Conservation (phyloP, 257 asterid genomes). For the Plantago major region DNA sequence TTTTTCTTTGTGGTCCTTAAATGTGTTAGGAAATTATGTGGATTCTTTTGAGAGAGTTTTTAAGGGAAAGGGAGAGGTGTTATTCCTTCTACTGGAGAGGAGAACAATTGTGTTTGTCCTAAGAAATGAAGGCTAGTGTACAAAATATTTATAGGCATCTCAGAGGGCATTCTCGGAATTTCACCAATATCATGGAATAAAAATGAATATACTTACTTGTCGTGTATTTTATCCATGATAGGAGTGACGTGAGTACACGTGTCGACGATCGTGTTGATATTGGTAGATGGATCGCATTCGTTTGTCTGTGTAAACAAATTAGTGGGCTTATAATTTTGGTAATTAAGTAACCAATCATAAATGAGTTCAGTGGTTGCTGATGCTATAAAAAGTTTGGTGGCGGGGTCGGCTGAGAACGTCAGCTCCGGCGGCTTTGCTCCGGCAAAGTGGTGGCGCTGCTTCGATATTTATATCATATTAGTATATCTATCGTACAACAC, state of each 20-base stretch:
- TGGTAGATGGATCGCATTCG: slow-evolving; percentile 24
- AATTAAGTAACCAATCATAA: slow-evolving; percentile 31
- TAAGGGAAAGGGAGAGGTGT: neutral
- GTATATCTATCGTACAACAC: no score
- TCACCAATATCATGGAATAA: slow-evolving; percentile 21
- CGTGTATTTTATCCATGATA: slow-evolving; percentile 8
- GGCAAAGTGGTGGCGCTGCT: slow-evolving; percentile 17
- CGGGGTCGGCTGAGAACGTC: slow-evolving; percentile 10
- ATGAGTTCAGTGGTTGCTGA: slow-evolving; percentile 47
- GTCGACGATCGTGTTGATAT: slow-evolving; percentile 17
- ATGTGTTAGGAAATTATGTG: neutral
- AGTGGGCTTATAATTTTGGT: slow-evolving; percentile 35
- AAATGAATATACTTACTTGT: slow-evolving; percentile 50
- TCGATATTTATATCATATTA: no score
- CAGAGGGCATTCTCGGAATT: slow-evolving; percentile 21
- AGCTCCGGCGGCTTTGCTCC: slow-evolving; percentile 13
- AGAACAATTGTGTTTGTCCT: slow-evolving; percentile 74
- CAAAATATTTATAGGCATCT: slow-evolving; percentile 43
- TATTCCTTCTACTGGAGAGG: slow-evolving; percentile 33
- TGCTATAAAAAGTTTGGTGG: slow-evolving; percentile 22
- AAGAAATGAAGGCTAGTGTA: slow-evolving; percentile 26
- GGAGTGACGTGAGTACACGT: slow-evolving; percentile 34
- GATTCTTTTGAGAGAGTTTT: neutral
- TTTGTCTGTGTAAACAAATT: neutral
- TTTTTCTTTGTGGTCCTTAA: slow-evolving; percentile 2